These are phyloP conservation scores for Penicillium hordei DNA, from an alignment of 2,329 filamentous ascomycete genomes.

Conservation along the genomic window DNA sequence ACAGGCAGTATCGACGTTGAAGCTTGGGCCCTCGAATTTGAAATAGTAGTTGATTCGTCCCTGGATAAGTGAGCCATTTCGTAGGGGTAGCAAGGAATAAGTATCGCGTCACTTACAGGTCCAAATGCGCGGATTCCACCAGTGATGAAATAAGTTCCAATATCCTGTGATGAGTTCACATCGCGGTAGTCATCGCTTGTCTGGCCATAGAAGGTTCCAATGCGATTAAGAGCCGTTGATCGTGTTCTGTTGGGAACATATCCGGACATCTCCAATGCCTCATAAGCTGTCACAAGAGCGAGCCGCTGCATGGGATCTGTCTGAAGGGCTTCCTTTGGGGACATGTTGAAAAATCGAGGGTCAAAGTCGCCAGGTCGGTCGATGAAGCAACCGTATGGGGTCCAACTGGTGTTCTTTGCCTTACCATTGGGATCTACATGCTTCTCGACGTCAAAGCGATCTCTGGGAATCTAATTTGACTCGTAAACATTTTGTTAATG, in stretches of 20 bases:
- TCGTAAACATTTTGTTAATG: too few species aligned
- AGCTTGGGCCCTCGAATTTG: slow-evolving; percentile 70
- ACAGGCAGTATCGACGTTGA: slow-evolving; percentile 72
- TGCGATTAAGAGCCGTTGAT: slow-evolving; percentile 43
- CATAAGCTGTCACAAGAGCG: slow-evolving; percentile 71
- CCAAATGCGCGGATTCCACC: neutral
- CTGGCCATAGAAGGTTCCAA: slow-evolving; percentile 71
- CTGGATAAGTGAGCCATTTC: too few species aligned
- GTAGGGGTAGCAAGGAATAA: too few species aligned
- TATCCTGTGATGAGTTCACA: slow-evolving; percentile 19
- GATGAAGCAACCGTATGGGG: slow-evolving; percentile 40
- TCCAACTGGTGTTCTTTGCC: slow-evolving; percentile 32
- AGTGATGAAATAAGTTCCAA: slow-evolving; percentile 1
- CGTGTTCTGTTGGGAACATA: slow-evolving; percentile 39
- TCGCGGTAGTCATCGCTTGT: slow-evolving; percentile 58
- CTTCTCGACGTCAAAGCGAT: slow-evolving; percentile 36
- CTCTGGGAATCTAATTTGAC: neutral
- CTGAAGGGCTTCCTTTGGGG: slow-evolving; percentile 55
- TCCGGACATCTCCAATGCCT: slow-evolving; percentile 77
- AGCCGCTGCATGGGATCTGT: slow-evolving; percentile 73
- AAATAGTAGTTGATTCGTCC: slow-evolving; percentile 59
- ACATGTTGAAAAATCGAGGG: slow-evolving; percentile 49
- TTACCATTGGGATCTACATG: slow-evolving; percentile 38
- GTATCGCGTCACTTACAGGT: too few species aligned
- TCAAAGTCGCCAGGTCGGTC: slow-evolving; percentile 42